Evolutionary conservation across 2,329 filamentous ascomycete genomes (phyloP), one percentile per base, ranked within the genome.

Genomic region (Thermoascus crustaceus): DNA sequence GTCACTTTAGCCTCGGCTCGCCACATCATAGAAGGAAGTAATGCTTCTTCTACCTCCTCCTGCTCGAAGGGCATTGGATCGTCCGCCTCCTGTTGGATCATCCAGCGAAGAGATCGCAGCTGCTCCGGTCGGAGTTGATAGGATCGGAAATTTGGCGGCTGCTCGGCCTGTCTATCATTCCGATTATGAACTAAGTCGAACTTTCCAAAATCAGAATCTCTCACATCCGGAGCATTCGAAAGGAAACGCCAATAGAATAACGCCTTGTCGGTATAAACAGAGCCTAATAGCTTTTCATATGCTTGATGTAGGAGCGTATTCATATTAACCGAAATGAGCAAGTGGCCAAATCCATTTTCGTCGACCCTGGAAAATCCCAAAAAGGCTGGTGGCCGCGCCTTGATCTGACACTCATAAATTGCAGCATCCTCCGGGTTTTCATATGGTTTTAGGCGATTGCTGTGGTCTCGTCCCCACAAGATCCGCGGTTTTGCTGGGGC

Each of bases 51-150:
- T 0, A 71, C 54, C 45, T 78, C 76, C 42, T 72, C 63, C 39
- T 78, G 64, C 1, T 57, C 39, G 41, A 78, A 78, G 0, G 52
- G 42, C 1, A 38, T 31, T 4, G 53, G 52, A 2, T 52, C 38
- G 7, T 58, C 52, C 1, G 48, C 41, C 48, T 82, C 79, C 50
- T 77, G 73, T 0, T 43, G 11, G 7, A 63, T 48, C 75, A 80
- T 80, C 78, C 78, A 83, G 0, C 54, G 43, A 2, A 83, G 53
- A 2, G 72, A 74, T 11, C 65, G 61, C 4, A 66, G 50, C 42
- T 83, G 78, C 20, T 75, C 69, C 0, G 58, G 54, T 4, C 69
- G 67, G 2, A 80, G 54, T 43, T 39, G n/a, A 30, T 37, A 52
- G 41, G 34, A 34, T 41, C 32, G 39, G 38, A 67, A 69, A 11